Evolutionary conservation across 2,329 filamentous ascomycete genomes (phyloP), one percentile per base, ranked within the genome.

Genomic region (Alternaria burnsii): DNA sequence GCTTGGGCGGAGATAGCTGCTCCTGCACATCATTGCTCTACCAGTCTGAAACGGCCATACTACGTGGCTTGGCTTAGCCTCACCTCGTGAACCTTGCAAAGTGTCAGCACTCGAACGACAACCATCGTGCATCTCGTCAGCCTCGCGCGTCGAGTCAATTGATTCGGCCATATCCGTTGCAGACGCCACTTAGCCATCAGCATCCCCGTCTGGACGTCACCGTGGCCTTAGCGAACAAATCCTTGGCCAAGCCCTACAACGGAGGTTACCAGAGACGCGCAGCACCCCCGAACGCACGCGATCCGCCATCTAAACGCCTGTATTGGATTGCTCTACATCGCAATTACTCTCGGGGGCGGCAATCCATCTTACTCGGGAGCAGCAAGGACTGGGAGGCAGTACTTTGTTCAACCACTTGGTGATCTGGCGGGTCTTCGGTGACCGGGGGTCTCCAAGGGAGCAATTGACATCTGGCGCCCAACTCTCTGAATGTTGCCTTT

Each of bases 401-500:
- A 59, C 64, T 58, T 58, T 46, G 54, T 54, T 52, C 66, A 64
- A 61, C 66, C 58, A 59, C 52, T 65, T 62, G 66, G 68, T 71
- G 65, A 68, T 68, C 69, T 72, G 68, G 74, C 70, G 71, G 73
- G 75, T 74, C 67, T 61, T 71, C 67, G 65, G 70, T 69, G 70
- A 71, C 68, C 68, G 68, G 73, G 76, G 76, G 71, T 69, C 65
- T 61, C 70, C 73, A 77, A 75, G 74, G 71, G 75, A 78, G 68
- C 68, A 66, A 69, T 66, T 69, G 65, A 48, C 65, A 62, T 61
- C 65, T 71, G 61, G 55, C 62, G 62, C 52, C 55, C 59, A 66
- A 63, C 68, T 62, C 62, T 69, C 75, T 79, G 78, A 77, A 88
- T 89, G 87, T 81, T 89, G 75, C 87, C 87, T 67, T 85, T 85